phyloP scores from a whole-genome alignment of 352 stramenopile genomes.

The Aphanomyces astaci region DNA sequence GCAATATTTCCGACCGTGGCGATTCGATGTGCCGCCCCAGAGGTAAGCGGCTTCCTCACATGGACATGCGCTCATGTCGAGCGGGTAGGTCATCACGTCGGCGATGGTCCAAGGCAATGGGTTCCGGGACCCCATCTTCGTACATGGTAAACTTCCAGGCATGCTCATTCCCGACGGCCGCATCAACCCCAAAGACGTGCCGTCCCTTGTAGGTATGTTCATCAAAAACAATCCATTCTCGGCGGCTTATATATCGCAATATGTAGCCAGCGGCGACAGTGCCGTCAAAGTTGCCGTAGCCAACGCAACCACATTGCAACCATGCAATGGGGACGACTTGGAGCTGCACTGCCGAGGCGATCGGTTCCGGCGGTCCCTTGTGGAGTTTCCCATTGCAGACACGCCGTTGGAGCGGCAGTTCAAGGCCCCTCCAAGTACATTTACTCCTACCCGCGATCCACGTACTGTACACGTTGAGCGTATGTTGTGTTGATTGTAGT shows the following conservation, averaged over 20 bases:
- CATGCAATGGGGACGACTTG: neutral
- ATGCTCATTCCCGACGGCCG: neutral
- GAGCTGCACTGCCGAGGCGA: neutral
- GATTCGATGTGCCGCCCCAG: neutral
- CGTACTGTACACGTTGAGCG: no score
- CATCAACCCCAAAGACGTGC: slow-evolving; percentile 1
- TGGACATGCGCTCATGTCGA: no score
- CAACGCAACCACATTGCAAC: neutral
- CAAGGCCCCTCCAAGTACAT: slow-evolving; percentile 9
- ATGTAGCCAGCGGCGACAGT: neutral
- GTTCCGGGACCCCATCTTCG: slow-evolving; percentile 16
- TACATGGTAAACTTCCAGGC: neutral
- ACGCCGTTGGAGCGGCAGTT: slow-evolving; percentile 10
- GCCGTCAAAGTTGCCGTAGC: neutral
- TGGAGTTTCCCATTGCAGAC: slow-evolving; percentile 19
- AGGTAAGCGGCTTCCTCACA: neutral
- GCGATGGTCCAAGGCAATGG: slow-evolving; percentile 11
- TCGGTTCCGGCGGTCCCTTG: neutral
- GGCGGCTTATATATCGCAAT: neutral
- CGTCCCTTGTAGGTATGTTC: neutral
- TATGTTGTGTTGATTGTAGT: no score
- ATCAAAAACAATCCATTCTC: neutral
- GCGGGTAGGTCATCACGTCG: neutral
- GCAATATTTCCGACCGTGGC: neutral
- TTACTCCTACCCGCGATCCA: no score